These are phyloP conservation scores for Macrolepiota albuminosa DNA, from an alignment of 768 basidiomycete species.

Conservation along the genomic window DNA sequence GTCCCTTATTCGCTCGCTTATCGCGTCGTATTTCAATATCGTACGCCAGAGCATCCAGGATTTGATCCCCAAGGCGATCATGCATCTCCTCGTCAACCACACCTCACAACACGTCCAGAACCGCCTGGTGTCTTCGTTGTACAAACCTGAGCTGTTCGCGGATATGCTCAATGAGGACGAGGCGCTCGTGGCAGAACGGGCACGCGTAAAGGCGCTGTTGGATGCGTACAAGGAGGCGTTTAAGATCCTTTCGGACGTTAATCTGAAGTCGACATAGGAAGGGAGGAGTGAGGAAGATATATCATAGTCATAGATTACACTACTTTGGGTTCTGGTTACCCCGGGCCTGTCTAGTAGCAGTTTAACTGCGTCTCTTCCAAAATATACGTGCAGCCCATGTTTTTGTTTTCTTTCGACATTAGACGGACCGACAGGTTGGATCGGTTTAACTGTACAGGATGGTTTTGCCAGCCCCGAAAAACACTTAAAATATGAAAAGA, in stretches of 20 bases:
- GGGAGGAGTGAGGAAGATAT: conserved; percentile 7
- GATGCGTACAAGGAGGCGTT: conserved; percentile 97
- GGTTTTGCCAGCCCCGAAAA: neutral
- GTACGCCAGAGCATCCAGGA: conserved; percentile 97
- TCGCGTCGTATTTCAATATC: conserved; percentile 93
- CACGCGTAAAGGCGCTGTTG: conserved; percentile 88
- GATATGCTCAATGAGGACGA: conserved; percentile 96
- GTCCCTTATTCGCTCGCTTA: conserved; percentile 87
- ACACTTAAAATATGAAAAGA: neutral
- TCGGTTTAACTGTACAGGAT: neutral
- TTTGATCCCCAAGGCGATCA: conserved; percentile 94
- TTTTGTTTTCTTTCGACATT: neutral
- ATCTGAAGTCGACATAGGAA: conserved; percentile 55
- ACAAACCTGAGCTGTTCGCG: conserved; percentile 90
- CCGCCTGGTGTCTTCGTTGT: conserved; percentile 87
- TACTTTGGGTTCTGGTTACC: conserved; percentile 8
- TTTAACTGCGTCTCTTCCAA: neutral
- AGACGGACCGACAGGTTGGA: neutral
- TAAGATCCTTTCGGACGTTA: conserved; percentile 81
- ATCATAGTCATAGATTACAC: conserved; percentile 14
- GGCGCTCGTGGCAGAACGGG: conserved; percentile 86
- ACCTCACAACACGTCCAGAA: conserved; percentile 98
- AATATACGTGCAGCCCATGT: neutral
- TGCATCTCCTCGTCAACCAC: conserved; percentile 96
- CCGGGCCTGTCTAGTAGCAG: conserved; percentile 4